phyloP scores from a whole-genome alignment of 2,329 filamentous ascomycete genomes.

The Plectosphaerella sp. region DNA sequence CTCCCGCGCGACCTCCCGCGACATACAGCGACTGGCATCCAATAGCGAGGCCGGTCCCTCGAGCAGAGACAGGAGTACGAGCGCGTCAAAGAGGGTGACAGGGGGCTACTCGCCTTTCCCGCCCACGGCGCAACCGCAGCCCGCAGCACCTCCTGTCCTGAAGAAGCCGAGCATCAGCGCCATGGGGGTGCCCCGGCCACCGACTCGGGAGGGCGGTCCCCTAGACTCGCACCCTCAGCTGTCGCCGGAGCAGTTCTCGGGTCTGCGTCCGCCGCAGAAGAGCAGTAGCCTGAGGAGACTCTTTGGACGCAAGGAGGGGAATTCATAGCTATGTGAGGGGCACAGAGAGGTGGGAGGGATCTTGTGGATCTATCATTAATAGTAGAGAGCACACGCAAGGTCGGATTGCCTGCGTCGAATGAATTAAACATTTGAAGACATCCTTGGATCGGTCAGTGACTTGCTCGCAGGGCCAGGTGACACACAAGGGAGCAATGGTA shows the following conservation, averaged over 20 bases:
- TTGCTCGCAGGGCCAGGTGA: too few species aligned
- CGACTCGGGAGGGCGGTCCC: neutral
- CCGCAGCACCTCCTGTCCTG: neutral
- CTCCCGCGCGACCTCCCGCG: neutral
- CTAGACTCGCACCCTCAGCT: neutral
- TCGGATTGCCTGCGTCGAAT: too few species aligned
- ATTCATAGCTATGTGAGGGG: conserved; percentile 12
- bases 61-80: neutral
- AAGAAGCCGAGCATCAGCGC: neutral
- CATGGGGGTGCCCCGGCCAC: neutral
- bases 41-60: neutral
- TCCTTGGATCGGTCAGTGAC: too few species aligned
- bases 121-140: conserved; percentile 2
- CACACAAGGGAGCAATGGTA: too few species aligned
- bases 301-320: conserved; percentile 16
- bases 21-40: neutral
- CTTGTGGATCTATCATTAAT: too few species aligned
- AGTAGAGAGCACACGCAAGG: too few species aligned
- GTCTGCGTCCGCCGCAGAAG: conserved; percentile 24
- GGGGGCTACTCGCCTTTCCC: conserved; percentile 6
- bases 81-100: conserved; percentile 1
- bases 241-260: neutral
- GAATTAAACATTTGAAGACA: too few species aligned
- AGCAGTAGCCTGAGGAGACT: conserved; percentile 32
- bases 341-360: conserved; percentile 3